These are phyloP conservation scores for Solanum dulcamara DNA, from an alignment of 257 asterid species.

Conservation along the genomic window DNA sequence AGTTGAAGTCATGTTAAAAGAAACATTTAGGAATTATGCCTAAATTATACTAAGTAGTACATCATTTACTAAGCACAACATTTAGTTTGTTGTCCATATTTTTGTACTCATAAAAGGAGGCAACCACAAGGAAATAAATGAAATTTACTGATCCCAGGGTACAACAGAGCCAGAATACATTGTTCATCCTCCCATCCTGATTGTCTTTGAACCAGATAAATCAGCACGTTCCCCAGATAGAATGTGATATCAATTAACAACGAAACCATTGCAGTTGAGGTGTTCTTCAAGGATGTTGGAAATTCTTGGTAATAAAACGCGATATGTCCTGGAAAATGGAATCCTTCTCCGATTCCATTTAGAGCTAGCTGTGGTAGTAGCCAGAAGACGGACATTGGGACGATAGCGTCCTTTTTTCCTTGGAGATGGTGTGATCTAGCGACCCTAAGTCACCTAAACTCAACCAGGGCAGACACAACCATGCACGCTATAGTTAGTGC, in stretches of 20 bases:
- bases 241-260: conserved; percentile 14
- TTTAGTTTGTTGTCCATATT: not conserved
- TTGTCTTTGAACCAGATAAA: conserved; percentile 20
- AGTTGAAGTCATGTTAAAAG: too few relatives aligned
- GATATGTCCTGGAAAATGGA: conserved; percentile 21
- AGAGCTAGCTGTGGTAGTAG: conserved; percentile 30
- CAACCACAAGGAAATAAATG: conserved; percentile 35
- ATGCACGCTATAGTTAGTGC: conserved; percentile 22
- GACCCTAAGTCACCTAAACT: conserved; percentile 12
- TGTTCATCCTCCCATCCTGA: conserved; percentile 56
- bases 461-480: conserved; percentile 34
- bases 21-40: too few relatives aligned
- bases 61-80: not conserved
- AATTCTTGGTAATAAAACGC: conserved; percentile 23
- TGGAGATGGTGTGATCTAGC: not conserved
- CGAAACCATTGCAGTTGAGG: conserved; percentile 16
- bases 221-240: conserved; percentile 14
- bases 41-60: too few relatives aligned
- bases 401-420: not conserved
- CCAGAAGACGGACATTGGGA: conserved; percentile 30
- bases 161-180: conserved; percentile 55
- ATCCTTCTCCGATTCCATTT: conserved; percentile 30
- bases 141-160: conserved; percentile 34
- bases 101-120: conserved; percentile 15
- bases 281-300: conserved; percentile 23